Evolutionary conservation across 306 rosid genomes (phyloP).

Genomic region (Citrullus mucosospermus): DNA sequence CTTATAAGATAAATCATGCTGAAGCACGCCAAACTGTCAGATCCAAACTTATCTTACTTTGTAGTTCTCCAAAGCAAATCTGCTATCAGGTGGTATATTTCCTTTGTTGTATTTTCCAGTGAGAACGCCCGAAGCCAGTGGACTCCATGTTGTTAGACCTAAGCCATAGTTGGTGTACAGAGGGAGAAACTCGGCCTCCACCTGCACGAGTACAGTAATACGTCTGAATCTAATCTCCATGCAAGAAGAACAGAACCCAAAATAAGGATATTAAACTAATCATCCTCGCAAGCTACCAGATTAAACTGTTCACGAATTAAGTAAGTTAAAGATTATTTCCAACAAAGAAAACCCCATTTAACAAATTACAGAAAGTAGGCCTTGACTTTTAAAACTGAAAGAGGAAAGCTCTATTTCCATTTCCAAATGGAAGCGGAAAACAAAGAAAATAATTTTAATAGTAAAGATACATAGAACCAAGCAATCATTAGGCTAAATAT

Average conservation of each 20-base stretch:
- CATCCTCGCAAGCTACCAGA: not conserved
- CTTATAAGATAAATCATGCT: not conserved
- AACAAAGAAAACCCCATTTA: not conserved
- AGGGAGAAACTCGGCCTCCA: constrained; percentile 80
- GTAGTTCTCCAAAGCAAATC: constrained; percentile 90
- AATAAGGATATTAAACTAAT: not conserved
- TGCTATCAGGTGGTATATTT: constrained; percentile 68
- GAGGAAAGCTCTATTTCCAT: not conserved
- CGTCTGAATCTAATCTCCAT: not conserved
- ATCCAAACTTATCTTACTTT: constrained; percentile 33
- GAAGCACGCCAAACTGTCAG: not conserved
- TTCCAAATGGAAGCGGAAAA: not conserved
- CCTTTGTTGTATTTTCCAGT: constrained; percentile 94
- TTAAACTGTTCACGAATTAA: not conserved
- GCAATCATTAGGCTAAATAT: not conserved
- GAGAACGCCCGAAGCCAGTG: constrained; percentile 94
- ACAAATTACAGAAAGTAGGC: not conserved
- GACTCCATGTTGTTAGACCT: constrained; percentile 96
- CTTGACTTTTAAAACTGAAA: not conserved
- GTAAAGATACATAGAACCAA: not conserved
- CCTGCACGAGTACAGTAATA: constrained; percentile 26
- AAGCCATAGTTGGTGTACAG: constrained; percentile 57
- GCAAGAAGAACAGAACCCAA: not conserved
- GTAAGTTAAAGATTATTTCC: not conserved
- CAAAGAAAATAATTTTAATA: not conserved